A percentile compares a stretch with the other conserved stretches of the same genome.
Conservation (phyloP, 2,329 filamentous ascomycete species). For the Triangularia setosa region DNA sequence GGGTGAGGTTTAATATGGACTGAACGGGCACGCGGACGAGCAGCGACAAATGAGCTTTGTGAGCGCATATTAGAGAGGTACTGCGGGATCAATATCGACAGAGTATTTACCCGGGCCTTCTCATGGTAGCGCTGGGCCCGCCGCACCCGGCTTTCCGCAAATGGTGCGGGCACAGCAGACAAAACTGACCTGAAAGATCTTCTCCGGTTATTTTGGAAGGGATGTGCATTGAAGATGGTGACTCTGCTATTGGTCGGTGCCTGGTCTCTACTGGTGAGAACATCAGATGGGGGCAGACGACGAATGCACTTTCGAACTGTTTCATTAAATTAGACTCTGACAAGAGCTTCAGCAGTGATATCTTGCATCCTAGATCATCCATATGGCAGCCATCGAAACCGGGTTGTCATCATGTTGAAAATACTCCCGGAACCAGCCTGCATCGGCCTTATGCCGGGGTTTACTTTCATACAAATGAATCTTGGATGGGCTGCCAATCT, state of each 20-base stretch:
- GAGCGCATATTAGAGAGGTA: not conserved
- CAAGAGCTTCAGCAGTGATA: not conserved
- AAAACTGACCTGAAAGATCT: not conserved
- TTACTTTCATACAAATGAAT: not conserved
- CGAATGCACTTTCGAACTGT: too few relatives aligned
- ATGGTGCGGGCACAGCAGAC: not conserved
- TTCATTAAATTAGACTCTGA: not conserved
- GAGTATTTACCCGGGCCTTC: not conserved
- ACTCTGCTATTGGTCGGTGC: not conserved
- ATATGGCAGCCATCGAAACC: not conserved
- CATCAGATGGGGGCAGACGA: not conserved
- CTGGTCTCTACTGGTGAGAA: not conserved
- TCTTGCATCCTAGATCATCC: not conserved
- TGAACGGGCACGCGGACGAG: not conserved
- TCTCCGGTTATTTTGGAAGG: not conserved
- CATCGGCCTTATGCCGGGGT: not conserved
- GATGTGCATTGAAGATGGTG: not conserved
- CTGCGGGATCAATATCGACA: not conserved
- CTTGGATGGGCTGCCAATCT: not conserved
- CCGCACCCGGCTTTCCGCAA: not conserved
- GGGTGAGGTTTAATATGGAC: not conserved
- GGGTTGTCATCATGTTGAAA: not conserved
- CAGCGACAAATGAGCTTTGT: not conserved
- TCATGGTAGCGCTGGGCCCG: not conserved
- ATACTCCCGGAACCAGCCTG: not conserved